Evolutionary conservation across 192 early-diverging fungal species (phyloP).

Genomic region (Geranomyces variabilis): DNA sequence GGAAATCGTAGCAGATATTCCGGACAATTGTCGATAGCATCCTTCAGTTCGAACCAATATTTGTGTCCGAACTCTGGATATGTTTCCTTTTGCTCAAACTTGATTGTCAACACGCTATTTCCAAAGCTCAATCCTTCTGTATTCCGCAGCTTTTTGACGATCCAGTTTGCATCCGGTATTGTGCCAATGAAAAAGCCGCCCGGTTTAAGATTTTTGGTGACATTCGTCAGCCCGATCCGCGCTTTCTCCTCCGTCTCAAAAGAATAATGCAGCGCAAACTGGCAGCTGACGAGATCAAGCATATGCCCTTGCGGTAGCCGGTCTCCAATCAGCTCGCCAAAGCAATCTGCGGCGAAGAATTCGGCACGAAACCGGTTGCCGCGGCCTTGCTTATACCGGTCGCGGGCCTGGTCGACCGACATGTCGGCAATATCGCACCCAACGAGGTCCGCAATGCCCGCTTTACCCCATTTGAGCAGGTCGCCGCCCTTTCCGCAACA

Average conservation of each 20-base stretch:
- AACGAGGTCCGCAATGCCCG: slow-evolving; percentile 72
- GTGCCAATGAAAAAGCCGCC: slow-evolving; percentile 91
- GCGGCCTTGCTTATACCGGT: slow-evolving; percentile 63
- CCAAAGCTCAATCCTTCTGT: slow-evolving; percentile 66
- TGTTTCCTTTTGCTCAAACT: slow-evolving; percentile 72
- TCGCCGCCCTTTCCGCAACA: slow-evolving; percentile 83
- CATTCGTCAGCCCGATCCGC: slow-evolving; percentile 79
- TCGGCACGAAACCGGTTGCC: slow-evolving; percentile 67
- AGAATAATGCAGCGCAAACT: slow-evolving; percentile 97
- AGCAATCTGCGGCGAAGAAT: slow-evolving; percentile 90
- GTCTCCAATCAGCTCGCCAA: slow-evolving; percentile 40
- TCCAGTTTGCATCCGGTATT: slow-evolving; percentile 88
- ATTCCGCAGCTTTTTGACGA: slow-evolving; percentile 67
- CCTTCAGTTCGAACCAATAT: slow-evolving; percentile 89
- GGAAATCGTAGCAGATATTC: slow-evolving; percentile 92
- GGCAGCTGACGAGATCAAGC: slow-evolving; percentile 90
- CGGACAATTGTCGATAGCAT: slow-evolving; percentile 96
- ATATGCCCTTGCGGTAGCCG: slow-evolving; percentile 16
- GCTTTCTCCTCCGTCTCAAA: slow-evolving; percentile 86
- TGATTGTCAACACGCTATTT: slow-evolving; percentile 86
- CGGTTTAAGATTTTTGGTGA: slow-evolving; percentile 64
- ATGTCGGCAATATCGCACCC: slow-evolving; percentile 89
- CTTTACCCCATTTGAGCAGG: slow-evolving; percentile 59
- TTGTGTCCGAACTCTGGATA: slow-evolving; percentile 77
- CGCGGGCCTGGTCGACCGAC: slow-evolving; percentile 80